Conservation (phyloP, 2,329 filamentous ascomycete species). For the Trichophyton rubrum region DNA sequence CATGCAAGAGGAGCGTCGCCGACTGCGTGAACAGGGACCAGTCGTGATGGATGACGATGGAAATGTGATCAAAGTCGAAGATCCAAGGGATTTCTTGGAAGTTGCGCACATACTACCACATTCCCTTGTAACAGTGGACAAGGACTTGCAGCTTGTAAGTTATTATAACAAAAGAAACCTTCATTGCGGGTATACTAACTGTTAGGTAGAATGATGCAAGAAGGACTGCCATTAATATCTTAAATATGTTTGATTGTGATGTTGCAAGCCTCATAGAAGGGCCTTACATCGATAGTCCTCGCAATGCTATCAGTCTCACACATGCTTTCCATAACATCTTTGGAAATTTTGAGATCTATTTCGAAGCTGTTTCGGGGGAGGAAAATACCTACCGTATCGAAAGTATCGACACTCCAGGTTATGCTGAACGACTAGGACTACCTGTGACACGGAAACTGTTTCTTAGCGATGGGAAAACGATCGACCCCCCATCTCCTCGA, state of each 20-base stretch:
- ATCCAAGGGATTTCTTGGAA: conserved; percentile 10
- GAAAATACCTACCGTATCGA: conserved; percentile 21
- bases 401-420: conserved; percentile 12
- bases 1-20: conserved; percentile 10
- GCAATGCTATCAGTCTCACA: conserved; percentile 30
- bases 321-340: conserved; percentile 20
- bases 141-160: conserved; percentile 12
- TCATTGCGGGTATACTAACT: not conserved
- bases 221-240: conserved; percentile 24
- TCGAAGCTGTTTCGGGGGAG: not conserved
- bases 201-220: conserved; percentile 16
- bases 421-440: conserved; percentile 1
- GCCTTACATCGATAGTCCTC: conserved; percentile 27
- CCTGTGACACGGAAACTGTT: conserved; percentile 12
- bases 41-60: conserved; percentile 14
- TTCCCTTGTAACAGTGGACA: conserved; percentile 10
- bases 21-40: conserved; percentile 6
- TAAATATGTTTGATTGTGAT: conserved; percentile 33
- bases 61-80: conserved; percentile 8
- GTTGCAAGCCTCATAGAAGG: conserved; percentile 29
- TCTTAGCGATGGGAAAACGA: conserved; percentile 17
- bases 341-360: conserved; percentile 13
- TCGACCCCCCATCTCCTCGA: conserved; percentile 21
- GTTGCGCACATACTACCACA: conserved; percentile 16
- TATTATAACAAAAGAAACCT: not conserved